Conservation (phyloP, 192 early-diverging fungal species). For the Gaertneriomyces sp. region DNA sequence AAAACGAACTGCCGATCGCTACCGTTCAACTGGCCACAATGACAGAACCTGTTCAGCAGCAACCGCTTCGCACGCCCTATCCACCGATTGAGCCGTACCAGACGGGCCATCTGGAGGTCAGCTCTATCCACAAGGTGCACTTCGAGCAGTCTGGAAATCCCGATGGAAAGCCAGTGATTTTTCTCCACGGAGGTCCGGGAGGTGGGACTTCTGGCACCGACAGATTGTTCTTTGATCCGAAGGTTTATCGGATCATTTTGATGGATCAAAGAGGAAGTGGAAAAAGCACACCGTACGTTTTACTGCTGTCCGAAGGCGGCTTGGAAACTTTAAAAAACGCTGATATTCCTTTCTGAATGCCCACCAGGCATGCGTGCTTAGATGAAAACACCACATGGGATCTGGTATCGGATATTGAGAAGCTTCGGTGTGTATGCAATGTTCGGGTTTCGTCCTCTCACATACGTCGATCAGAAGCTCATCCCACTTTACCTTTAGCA, state of each 20-base stretch:
- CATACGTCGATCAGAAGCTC: background rate
- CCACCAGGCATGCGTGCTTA: conserved; percentile 47
- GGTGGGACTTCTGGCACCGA: conserved; percentile 55
- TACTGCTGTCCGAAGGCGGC: background rate
- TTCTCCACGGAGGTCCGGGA: conserved; percentile 61
- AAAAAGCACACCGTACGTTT: conserved; percentile 56
- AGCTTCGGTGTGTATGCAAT: conserved; percentile 32
- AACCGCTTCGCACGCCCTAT: conserved; percentile 31
- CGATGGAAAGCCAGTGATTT: conserved; percentile 46
- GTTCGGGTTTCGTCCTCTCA: background rate
- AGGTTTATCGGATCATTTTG: conserved; percentile 59
- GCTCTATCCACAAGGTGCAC: conserved; percentile 55
- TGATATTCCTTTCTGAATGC: too few relatives aligned
- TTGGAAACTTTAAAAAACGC: background rate
- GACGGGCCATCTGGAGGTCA: conserved; percentile 53
- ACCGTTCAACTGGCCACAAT: too few relatives aligned
- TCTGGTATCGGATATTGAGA: conserved; percentile 64
- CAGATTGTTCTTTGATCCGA: conserved; percentile 56
- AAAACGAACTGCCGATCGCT: too few relatives aligned
- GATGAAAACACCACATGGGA: conserved; percentile 67
- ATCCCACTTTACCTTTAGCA: conserved; percentile 14
- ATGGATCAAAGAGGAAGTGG: conserved; percentile 68
- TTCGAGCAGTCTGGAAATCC: conserved; percentile 66
- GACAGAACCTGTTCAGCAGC: background rate
- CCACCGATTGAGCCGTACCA: conserved; percentile 52